Percentiles rank a stretch among this genome's conserved stretches.
Evolutionary conservation across 2,329 filamentous ascomycete genomes (phyloP).

Genomic region (Clarireedia sp.): DNA sequence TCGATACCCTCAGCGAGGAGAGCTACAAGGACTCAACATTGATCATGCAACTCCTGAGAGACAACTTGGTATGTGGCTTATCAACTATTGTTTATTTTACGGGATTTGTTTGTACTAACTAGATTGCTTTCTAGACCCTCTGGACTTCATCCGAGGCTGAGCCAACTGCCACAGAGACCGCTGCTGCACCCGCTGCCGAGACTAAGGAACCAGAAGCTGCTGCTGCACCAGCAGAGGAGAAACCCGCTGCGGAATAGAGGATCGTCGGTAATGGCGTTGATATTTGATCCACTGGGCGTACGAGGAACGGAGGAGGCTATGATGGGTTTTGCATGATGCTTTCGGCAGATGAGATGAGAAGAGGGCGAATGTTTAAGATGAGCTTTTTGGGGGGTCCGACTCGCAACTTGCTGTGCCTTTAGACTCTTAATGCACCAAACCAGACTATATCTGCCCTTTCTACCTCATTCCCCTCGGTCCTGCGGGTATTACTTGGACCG

Average conservation of each 20-base stretch:
- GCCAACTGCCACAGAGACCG: slow-evolving; percentile 43
- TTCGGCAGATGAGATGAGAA: slow-evolving; percentile 25
- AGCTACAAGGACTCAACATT: slow-evolving; percentile 98
- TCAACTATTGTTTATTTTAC: no score
- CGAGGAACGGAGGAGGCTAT: slow-evolving; percentile 21
- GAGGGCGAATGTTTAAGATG: slow-evolving; percentile 19
- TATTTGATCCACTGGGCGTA: slow-evolving; percentile 27
- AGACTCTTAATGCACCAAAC: slow-evolving; percentile 28
- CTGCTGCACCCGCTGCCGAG: slow-evolving; percentile 41
- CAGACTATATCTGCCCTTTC: slow-evolving; percentile 23
- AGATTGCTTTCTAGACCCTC: slow-evolving; percentile 48
- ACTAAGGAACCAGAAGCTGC: slow-evolving; percentile 25
- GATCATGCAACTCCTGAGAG: slow-evolving; percentile 97
- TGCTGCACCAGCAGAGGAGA: slow-evolving; percentile 33
- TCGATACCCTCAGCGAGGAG: slow-evolving; percentile 95
- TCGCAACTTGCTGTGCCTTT: slow-evolving; percentile 28
- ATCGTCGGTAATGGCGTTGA: slow-evolving; percentile 26
- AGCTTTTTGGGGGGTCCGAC: slow-evolving; percentile 25
- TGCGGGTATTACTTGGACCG: neutral
- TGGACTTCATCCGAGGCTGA: slow-evolving; percentile 93
- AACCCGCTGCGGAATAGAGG: slow-evolving; percentile 29
- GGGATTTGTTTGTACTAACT: no score
- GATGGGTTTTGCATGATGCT: slow-evolving; percentile 26
- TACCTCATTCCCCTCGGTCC: slow-evolving; percentile 12
- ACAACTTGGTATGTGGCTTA: slow-evolving; percentile 57